Conservation (phyloP, 805 yeast genomes). For the Kodamaea sagamina region DNA sequence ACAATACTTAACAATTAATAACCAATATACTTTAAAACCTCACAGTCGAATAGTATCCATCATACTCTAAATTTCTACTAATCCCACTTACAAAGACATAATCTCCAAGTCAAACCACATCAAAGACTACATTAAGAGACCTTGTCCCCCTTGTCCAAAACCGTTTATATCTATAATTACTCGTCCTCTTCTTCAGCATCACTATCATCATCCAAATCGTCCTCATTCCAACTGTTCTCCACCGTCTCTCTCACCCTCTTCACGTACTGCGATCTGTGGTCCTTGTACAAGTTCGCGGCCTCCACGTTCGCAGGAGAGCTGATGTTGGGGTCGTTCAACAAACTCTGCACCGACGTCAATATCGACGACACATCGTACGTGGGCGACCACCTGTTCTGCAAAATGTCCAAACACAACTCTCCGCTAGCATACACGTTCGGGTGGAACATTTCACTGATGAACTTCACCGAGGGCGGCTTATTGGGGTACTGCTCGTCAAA, state of each 20-base stretch:
- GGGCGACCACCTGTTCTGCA: constrained; percentile 98
- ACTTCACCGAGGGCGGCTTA: constrained; percentile 92
- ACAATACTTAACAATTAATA: too few species aligned
- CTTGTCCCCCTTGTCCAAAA: not conserved
- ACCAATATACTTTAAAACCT: too few species aligned
- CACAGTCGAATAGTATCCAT: too few species aligned
- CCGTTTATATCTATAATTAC: constrained; percentile 8
- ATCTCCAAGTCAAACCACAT: too few species aligned
- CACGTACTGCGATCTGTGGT: constrained; percentile 88
- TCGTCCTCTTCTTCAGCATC: constrained; percentile 35
- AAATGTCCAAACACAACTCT: constrained; percentile 90
- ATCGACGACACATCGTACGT: constrained; percentile 97
- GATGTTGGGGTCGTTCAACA: constrained; percentile 94
- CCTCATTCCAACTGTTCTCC: constrained; percentile 91
- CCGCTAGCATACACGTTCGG: constrained; percentile 97
- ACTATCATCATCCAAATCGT: constrained; percentile 59
- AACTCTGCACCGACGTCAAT: constrained; percentile 86
- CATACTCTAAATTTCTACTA: too few species aligned
- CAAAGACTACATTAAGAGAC: not conserved
- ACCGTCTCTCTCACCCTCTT: constrained; percentile 94
- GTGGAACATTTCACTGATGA: constrained; percentile 93
- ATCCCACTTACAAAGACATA: too few species aligned
- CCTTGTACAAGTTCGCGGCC: constrained; percentile 93
- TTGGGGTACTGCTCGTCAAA: constrained; percentile 98
- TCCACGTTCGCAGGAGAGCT: constrained; percentile 97